These are phyloP conservation scores for Rhazya stricta DNA, from an alignment of 257 asterid genomes.

Conservation along the genomic window DNA sequence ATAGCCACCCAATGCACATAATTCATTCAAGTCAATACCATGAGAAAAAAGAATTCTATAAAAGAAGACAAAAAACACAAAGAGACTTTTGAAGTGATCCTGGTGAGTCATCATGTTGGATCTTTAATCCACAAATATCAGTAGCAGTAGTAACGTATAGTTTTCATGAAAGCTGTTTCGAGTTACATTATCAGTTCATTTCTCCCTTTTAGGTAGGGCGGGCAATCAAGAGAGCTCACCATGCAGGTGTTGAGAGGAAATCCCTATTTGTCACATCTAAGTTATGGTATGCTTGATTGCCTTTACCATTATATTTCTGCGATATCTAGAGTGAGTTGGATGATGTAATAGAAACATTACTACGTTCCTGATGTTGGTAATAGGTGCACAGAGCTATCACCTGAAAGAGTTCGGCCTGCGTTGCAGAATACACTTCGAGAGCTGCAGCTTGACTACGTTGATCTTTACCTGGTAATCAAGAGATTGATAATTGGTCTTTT, in stretches of 20 bases:
- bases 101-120: not conserved
- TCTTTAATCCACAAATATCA: not conserved
- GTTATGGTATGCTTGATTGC: constrained; percentile 37
- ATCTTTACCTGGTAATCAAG: constrained; percentile 53
- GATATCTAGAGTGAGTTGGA: not conserved
- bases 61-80: not conserved
- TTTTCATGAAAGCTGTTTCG: not conserved
- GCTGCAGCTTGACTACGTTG: constrained; percentile 65
- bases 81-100: not conserved
- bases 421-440: constrained; percentile 49
- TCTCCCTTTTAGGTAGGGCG: constrained; percentile 39
- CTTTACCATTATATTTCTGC: not conserved
- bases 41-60: not conserved
- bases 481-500: not conserved
- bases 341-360: not conserved
- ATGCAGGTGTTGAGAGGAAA: constrained; percentile 57
- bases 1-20: too few relatives aligned
- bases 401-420: constrained; percentile 61
- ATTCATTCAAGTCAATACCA: too few relatives aligned
- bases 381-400: constrained; percentile 59
- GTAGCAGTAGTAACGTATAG: not conserved
- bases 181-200: not conserved
- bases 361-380: not conserved
- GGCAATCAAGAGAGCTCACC: constrained; percentile 51
- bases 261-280: constrained; percentile 56